phyloP scores from a whole-genome alignment of 2,329 filamentous ascomycete species.

The Xylaria sp. region DNA sequence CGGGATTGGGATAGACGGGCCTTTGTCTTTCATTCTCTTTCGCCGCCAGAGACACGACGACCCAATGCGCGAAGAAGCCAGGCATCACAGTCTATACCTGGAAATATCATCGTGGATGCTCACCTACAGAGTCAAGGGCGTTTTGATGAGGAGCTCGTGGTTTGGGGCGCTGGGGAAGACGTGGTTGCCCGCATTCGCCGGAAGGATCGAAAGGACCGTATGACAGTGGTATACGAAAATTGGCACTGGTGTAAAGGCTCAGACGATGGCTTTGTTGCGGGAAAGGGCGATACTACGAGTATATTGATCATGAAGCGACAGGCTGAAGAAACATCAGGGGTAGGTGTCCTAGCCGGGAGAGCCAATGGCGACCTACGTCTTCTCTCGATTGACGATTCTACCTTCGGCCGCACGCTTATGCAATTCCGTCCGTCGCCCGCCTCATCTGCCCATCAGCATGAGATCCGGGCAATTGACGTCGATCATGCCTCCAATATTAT shows the following conservation, averaged over 20 bases:
- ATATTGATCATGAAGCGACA: slow-evolving; percentile 56
- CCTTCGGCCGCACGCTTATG: slow-evolving; percentile 48
- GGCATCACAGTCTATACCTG: slow-evolving; percentile 52
- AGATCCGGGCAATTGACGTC: slow-evolving; percentile 54
- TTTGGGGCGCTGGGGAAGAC: slow-evolving; percentile 64
- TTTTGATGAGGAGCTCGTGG: slow-evolving; percentile 57
- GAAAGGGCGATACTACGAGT: slow-evolving; percentile 62
- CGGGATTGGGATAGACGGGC: slow-evolving; percentile 64
- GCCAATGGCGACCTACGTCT: slow-evolving; percentile 62
- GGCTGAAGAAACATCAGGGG: slow-evolving; percentile 34
- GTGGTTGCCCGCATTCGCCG: slow-evolving; percentile 57
- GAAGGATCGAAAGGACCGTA: slow-evolving; percentile 44
- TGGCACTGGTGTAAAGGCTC: slow-evolving; percentile 57
- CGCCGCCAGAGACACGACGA: slow-evolving; percentile 32
- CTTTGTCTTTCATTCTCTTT: slow-evolving; percentile 53
- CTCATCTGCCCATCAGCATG: slow-evolving; percentile 40
- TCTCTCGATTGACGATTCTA: slow-evolving; percentile 53
- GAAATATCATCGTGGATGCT: slow-evolving; percentile 62
- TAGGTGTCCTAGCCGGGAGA: slow-evolving; percentile 59
- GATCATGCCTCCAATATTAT: slow-evolving; percentile 44
- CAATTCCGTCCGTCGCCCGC: slow-evolving; percentile 35
- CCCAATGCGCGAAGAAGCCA: slow-evolving; percentile 16
- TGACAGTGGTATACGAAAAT: slow-evolving; percentile 31
- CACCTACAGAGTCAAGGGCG: slow-evolving; percentile 51
- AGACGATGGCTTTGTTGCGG: slow-evolving; percentile 54